Conservation (phyloP, 129 eudicot genomes). For the Helianthus tuberosus region DNA sequence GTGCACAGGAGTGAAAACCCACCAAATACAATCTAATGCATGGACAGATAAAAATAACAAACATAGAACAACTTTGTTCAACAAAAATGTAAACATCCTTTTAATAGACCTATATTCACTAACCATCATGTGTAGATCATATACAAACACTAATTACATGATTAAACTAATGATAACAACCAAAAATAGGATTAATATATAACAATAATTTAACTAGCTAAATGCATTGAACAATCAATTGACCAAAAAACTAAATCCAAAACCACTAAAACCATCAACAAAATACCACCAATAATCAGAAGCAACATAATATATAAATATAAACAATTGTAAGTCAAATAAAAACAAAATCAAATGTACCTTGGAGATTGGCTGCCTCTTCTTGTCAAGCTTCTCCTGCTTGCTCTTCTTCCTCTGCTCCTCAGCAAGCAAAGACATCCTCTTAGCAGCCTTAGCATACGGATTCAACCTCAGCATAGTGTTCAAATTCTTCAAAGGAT, state of each 20-base stretch:
- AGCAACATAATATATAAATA: neutral
- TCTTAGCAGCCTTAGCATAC: conserved; percentile 86
- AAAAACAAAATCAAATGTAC: conserved; percentile 27
- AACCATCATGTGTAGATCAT: neutral
- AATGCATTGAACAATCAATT: neutral
- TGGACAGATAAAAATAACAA: no score
- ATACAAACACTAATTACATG: neutral
- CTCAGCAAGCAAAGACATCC: conserved; percentile 88
- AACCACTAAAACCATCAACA: neutral
- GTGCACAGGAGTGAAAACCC: neutral
- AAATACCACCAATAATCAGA: neutral
- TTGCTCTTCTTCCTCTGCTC: conserved; percentile 68
- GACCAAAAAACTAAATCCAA: neutral
- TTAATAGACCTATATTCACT: neutral
- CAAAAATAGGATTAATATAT: neutral
- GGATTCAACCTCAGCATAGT: conserved; percentile 82
- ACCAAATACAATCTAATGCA: neutral
- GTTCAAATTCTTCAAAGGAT: conserved; percentile 89
- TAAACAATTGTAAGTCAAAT: neutral
- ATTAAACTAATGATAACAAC: neutral
- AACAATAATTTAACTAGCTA: neutral
- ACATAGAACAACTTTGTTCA: neutral
- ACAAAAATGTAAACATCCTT: neutral
- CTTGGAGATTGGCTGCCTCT: conserved; percentile 72
- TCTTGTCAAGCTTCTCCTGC: conserved; percentile 78